Evolutionary conservation across 441 rosid genomes (phyloP).

Genomic region (Syzygium malaccense): DNA sequence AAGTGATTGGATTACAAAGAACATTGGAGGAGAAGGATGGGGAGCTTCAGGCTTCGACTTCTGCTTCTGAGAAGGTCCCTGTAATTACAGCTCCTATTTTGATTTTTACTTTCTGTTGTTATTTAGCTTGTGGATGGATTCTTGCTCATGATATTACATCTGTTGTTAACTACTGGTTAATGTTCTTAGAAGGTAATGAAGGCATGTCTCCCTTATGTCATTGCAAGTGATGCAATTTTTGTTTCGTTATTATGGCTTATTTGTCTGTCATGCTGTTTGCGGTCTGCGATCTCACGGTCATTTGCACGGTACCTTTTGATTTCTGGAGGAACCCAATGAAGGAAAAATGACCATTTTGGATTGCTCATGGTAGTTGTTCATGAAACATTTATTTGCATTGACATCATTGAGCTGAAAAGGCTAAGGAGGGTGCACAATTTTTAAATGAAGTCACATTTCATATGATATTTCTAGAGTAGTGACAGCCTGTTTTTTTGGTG

Average conservation of each 20-base stretch:
- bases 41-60: constrained; percentile 58
- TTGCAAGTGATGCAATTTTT: neutral
- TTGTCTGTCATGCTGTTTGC: neutral
- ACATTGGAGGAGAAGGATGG: constrained; percentile 53
- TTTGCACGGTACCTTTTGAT: constrained; percentile 18
- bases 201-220: neutral
- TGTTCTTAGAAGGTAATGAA: neutral
- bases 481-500: neutral
- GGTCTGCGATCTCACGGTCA: neutral
- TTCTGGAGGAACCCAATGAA: constrained; percentile 24
- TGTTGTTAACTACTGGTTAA: neutral
- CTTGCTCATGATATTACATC: neutral
- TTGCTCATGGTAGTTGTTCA: neutral
- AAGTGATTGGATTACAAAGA: constrained; percentile 35
- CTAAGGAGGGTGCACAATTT: neutral
- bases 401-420: neutral
- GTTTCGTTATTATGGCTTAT: neutral
- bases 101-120: neutral
- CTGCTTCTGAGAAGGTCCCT: constrained; percentile 66
- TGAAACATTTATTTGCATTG: neutral
- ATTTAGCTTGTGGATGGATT: neutral
- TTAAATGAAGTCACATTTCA: neutral
- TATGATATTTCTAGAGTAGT: neutral
- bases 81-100: neutral
- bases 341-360: constrained; percentile 5